Conservation (phyloP, 2,329 filamentous ascomycete species). For the Colletotrichum sp. region DNA sequence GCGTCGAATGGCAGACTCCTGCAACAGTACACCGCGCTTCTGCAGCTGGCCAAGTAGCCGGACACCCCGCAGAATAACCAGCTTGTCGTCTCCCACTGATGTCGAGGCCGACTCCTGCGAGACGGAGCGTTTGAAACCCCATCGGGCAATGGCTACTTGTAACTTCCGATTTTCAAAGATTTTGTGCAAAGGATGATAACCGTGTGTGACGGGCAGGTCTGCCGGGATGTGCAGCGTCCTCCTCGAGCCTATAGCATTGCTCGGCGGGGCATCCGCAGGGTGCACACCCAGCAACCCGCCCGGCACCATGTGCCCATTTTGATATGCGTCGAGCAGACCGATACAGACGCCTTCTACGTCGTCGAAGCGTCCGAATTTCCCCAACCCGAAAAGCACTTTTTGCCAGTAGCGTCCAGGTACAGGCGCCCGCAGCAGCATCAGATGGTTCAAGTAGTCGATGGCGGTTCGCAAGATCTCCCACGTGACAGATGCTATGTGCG, state of each 20-base stretch:
- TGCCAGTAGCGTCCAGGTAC: constrained; percentile 46
- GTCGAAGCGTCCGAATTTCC: constrained; percentile 45
- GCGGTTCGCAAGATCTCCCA: not conserved
- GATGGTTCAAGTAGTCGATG: not conserved
- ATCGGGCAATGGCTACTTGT: constrained; percentile 46
- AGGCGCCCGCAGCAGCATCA: constrained; percentile 15
- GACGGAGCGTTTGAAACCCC: constrained; percentile 47
- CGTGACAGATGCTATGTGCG: not conserved
- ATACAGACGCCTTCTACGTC: constrained; percentile 50
- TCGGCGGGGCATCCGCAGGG: constrained; percentile 43
- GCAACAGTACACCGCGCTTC: constrained; percentile 39
- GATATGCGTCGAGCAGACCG: constrained; percentile 47
- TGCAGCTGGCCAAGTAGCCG: constrained; percentile 38
- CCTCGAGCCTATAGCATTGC: not conserved
- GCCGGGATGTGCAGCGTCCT: constrained; percentile 29
- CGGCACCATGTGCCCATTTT: constrained; percentile 24
- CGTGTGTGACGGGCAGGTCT: constrained; percentile 47
- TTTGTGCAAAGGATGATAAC: constrained; percentile 50
- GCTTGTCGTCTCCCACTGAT: constrained; percentile 23
- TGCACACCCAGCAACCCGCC: constrained; percentile 47
- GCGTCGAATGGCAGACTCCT: constrained; percentile 18
- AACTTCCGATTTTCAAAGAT: constrained; percentile 46
- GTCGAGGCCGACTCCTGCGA: constrained; percentile 16
- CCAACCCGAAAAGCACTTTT: constrained; percentile 47
- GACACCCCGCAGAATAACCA: constrained; percentile 41